Percentiles rank a stretch among this genome's conserved stretches.
Evolutionary conservation across 345 rosid genomes (phyloP).

Genomic region (Acer saccharum): DNA sequence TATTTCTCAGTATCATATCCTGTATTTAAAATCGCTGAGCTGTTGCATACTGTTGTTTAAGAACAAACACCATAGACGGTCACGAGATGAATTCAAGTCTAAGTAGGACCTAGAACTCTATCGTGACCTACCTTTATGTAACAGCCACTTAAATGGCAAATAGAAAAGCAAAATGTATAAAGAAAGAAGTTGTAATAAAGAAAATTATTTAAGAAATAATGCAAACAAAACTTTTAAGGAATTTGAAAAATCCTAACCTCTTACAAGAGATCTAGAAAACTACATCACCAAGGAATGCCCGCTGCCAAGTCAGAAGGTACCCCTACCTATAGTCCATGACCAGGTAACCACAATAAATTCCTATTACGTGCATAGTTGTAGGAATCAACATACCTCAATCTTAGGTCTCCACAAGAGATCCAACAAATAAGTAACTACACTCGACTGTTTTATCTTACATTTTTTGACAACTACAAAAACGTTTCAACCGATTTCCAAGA

Average conservation of each 20-base stretch:
- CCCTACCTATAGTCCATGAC: background rate
- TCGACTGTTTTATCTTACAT: background rate
- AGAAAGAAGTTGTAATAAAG: background rate
- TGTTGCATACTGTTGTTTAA: too few relatives aligned
- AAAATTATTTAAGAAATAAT: background rate
- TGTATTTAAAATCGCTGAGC: background rate
- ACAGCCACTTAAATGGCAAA: background rate
- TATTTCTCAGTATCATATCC: background rate
- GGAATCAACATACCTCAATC: background rate
- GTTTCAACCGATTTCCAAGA: background rate
- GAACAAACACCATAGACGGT: background rate
- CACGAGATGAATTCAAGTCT: too few relatives aligned
- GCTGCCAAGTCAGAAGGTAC: background rate
- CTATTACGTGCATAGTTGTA: background rate
- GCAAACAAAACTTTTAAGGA: background rate
- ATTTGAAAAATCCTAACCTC: background rate
- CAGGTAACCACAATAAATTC: background rate
- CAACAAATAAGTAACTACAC: background rate
- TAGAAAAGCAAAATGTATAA: background rate
- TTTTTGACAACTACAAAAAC: background rate
- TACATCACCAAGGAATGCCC: background rate
- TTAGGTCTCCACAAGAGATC: background rate
- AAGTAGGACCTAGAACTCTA: too few relatives aligned
- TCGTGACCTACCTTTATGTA: too few relatives aligned
- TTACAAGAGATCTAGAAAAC: too few relatives aligned